These are phyloP conservation scores for Lentinus polychrous DNA, from an alignment of 1,284 basidiomycete species.

Conservation along the genomic window DNA sequence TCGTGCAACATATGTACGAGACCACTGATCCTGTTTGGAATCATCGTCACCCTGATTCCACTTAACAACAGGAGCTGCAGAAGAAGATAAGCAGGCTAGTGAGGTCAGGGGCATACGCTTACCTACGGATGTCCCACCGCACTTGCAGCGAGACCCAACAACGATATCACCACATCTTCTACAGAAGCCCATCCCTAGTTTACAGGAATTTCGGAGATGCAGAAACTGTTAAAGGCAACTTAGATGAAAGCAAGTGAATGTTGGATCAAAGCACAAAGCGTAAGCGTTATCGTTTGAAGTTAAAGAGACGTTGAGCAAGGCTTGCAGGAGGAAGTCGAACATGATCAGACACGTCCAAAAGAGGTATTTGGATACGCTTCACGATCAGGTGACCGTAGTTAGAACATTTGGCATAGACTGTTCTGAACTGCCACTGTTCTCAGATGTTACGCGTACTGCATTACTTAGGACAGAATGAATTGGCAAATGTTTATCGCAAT, in stretches of 20 bases:
- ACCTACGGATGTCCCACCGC: conserved; percentile 73
- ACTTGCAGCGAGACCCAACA: conserved; percentile 58
- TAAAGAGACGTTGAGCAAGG: too few species aligned
- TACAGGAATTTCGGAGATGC: not conserved
- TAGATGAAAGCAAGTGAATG: not conserved
- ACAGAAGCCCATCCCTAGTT: conserved; percentile 58
- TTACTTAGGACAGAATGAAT: too few species aligned
- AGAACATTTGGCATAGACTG: too few species aligned
- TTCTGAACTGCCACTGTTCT: too few species aligned
- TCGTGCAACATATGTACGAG: conserved; percentile 62
- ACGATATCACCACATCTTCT: conserved; percentile 77
- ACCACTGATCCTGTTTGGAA: conserved; percentile 59
- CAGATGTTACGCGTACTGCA: too few species aligned
- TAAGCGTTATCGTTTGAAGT: too few species aligned
- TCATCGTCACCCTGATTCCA: conserved; percentile 47
- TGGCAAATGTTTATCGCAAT: too few species aligned
- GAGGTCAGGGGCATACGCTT: conserved; percentile 10
- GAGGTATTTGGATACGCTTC: too few species aligned
- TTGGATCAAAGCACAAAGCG: too few species aligned
- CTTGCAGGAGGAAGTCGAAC: not conserved
- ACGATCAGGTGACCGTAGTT: too few species aligned
- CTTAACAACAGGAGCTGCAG: conserved; percentile 56
- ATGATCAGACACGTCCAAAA: not conserved
- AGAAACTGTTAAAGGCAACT: not conserved
- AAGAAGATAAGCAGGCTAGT: not conserved